Base-by-base conservation (phyloP, 768 basidiomycete genomes). In the Pilatotrama ljubarskyi region DNA sequence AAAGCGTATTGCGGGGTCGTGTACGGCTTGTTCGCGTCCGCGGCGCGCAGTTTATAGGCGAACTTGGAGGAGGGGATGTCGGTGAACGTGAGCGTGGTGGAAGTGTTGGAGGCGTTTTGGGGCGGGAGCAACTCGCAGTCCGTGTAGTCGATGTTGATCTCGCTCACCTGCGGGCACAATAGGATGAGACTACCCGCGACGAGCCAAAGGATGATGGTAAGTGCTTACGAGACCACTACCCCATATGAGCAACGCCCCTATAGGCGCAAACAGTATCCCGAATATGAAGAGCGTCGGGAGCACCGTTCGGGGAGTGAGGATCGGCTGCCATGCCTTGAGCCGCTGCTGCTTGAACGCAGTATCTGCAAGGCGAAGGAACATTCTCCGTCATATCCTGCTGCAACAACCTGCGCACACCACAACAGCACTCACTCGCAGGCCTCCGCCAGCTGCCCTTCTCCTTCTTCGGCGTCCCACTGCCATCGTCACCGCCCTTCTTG, bases 331-430 rank as follows among this genome's bases (percentile, higher is more conserved):
- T 70, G 97, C 97, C 79, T 98, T 98, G 71, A 99, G 84, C 56
- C 97, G 90, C 75, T 99, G 97, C 74, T 99, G 97, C 78, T 97
- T 98, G 84, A 97, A 98, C 40, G 95, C 96, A 59, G 95, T 98
- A 76, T 98, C 94, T 97, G 74, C 50, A 61, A 66, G 63, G 69
- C 57, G 64, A 63, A 51, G 60, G 44, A 20, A 48, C 55, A 51
- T 24, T 50, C 18, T 8, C 42, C 18, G 50, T 54, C 55, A 52
- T 48, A 61, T 46, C 61, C 55, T 50, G 43, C 50, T 43, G 15
- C 44, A 51, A 24, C 44, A 20, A 9, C 22, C 44, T 24, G 13
- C 5, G 18, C 13, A 32, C 35, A 32, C 29, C 4, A 5, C 15
- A 38, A 48, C 20, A 41, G 64, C 38, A 79, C 89, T 65, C 68